These are phyloP conservation scores for Pythium sp. DNA, from an alignment of 352 stramenopile genomes.

Conservation along the genomic window DNA sequence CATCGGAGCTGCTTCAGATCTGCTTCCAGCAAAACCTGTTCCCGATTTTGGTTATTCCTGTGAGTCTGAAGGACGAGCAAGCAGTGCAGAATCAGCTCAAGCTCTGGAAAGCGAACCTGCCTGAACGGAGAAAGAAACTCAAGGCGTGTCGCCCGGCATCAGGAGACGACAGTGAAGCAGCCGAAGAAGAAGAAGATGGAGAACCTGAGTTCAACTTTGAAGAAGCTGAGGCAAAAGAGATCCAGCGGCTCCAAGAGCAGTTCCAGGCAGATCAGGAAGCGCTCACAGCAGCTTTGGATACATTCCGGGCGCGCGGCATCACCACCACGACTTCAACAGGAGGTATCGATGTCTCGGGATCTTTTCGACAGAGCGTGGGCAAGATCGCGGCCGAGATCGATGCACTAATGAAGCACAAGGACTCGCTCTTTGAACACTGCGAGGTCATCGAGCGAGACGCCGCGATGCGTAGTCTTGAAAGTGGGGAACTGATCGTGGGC, in stretches of 20 bases:
- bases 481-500: conserved; percentile 44
- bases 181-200: conserved; percentile 15
- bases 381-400: conserved; percentile 24
- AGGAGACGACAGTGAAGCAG: conserved; percentile 8
- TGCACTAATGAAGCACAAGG: conserved; percentile 32
- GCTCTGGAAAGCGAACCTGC: conserved; percentile 28
- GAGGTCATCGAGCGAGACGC: conserved; percentile 26
- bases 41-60: conserved; percentile 47
- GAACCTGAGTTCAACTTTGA: conserved; percentile 31
- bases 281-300: conserved; percentile 31
- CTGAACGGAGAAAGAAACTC: conserved; percentile 13
- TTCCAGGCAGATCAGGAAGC: conserved; percentile 39
- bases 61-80: conserved; percentile 30
- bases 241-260: conserved; percentile 39
- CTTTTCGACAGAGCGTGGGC: conserved; percentile 39
- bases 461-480: conserved; percentile 25
- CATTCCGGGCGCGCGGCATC: conserved; percentile 37
- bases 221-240: conserved; percentile 40
- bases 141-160: conserved; percentile 8
- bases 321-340: conserved; percentile 15
- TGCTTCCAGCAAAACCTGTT: conserved; percentile 50
- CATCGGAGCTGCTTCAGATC: conserved; percentile 28
- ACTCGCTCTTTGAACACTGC: conserved; percentile 43
- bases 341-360: conserved; percentile 21
- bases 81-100: conserved; percentile 27